Evolutionary conservation across 768 basidiomycete genomes (phyloP).

Genomic region (Lactarius deliciosus): DNA sequence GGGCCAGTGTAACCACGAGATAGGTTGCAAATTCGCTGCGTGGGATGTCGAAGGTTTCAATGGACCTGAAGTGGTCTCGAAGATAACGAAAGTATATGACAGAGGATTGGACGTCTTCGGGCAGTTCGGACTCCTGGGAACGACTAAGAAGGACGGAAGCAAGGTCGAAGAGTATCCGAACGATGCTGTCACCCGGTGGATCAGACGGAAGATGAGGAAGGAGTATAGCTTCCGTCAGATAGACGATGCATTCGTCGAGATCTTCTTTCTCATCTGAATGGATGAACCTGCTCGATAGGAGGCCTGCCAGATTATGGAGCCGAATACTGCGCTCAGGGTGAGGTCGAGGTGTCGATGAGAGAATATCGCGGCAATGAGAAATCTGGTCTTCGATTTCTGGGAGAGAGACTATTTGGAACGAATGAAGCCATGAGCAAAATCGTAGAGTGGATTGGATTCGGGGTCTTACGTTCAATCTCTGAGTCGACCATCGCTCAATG

Average conservation of each 20-base stretch:
- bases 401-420: not conserved
- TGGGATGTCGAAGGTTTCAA: not conserved
- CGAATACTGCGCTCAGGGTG: not conserved
- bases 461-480: not conserved
- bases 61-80: not conserved
- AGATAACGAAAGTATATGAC: conserved; percentile 6
- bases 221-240: not conserved
- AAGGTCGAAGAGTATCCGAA: not conserved
- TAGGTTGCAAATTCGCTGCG: not conserved
- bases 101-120: not conserved
- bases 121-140: not conserved
- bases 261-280: not conserved
- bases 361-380: not conserved
- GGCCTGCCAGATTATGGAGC: not conserved
- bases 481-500: not conserved
- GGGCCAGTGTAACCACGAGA: not conserved
- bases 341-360: conserved; percentile 1
- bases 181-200: no score
- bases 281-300: not conserved
- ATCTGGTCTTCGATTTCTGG: conserved; percentile 3
- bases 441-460: not conserved
- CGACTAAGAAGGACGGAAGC: not conserved
- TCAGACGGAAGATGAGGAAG: not conserved
- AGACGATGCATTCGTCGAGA: not conserved
- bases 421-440: not conserved